Conservation (phyloP, 2,329 filamentous ascomycete species). For the Cadophora sp. region DNA sequence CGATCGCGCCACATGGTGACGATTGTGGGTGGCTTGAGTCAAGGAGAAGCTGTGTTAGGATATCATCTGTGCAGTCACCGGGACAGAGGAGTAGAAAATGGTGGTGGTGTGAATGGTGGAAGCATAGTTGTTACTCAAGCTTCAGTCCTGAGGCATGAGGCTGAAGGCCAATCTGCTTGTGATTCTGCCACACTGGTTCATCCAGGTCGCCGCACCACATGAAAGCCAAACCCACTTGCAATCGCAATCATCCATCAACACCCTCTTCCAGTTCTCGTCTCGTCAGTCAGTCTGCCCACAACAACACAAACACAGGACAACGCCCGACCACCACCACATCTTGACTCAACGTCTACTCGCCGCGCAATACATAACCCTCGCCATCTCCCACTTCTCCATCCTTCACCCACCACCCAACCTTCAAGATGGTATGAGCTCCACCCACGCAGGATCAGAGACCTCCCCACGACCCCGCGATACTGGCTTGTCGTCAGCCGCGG, state of each 20-base stretch:
- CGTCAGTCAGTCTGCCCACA: constrained; percentile 8
- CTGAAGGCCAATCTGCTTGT: background rate
- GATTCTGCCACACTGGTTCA: constrained; percentile 6
- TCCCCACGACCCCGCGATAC: constrained; percentile 38
- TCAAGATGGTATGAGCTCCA: constrained; percentile 38
- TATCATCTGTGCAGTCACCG: constrained; percentile 5
- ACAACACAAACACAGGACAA: constrained; percentile 16
- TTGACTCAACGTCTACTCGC: constrained; percentile 6
- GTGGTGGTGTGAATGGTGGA: constrained; percentile 22
- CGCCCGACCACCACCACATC: constrained; percentile 6
- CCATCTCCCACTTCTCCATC: constrained; percentile 5
- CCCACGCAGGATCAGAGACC: constrained; percentile 18
- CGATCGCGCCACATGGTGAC: constrained; percentile 97
- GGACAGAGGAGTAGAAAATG: constrained; percentile 2
- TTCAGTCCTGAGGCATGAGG: constrained; percentile 24
- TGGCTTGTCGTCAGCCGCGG: constrained; percentile 25
- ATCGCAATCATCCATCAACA: constrained; percentile 23
- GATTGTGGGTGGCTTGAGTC: constrained; percentile 14
- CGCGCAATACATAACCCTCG: constrained; percentile 3
- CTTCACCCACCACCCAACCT: constrained; percentile 16
- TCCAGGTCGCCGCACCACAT: background rate
- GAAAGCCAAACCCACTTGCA: background rate
- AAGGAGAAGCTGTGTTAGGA: constrained; percentile 19
- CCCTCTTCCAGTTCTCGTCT: constrained; percentile 11
- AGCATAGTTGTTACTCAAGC: constrained; percentile 28